phyloP scores from a whole-genome alignment of 139 green algal genomes.

The Closterium sp. region DNA sequence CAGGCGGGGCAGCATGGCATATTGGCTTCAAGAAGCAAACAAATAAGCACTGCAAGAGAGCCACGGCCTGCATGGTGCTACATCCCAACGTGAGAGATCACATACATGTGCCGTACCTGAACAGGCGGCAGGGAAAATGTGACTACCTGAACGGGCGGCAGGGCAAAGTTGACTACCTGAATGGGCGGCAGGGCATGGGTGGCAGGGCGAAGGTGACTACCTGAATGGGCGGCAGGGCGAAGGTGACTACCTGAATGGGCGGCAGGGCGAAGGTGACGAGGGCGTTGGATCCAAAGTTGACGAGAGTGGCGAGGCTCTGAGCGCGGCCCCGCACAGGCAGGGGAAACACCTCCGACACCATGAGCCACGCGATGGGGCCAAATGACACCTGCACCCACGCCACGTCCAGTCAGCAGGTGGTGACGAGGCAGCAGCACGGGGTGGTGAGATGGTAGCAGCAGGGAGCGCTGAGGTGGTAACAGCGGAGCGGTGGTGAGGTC shows the following conservation, averaged over 20 bases:
- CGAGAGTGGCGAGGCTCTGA: slow-evolving; percentile 78
- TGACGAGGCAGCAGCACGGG: neutral
- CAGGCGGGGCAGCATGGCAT: too few species aligned
- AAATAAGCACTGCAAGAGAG: neutral
- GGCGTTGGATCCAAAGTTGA: slow-evolving; percentile 89
- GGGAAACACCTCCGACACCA: slow-evolving; percentile 88
- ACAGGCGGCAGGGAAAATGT: too few species aligned
- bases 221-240: too few species aligned
- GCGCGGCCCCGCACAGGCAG: slow-evolving; percentile 71
- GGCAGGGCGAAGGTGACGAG: slow-evolving; percentile 63
- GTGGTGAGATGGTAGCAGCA: neutral
- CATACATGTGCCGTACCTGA: neutral
- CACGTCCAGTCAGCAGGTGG: neutral
- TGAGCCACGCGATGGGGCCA: slow-evolving; percentile 86
- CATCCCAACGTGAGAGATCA: neutral
- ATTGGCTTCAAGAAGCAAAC: neutral
- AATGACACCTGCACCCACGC: slow-evolving; percentile 74
- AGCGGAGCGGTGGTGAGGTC: neutral
- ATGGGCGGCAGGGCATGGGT: too few species aligned
- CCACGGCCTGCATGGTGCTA: neutral
- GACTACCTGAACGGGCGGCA: too few species aligned
- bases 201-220: too few species aligned
- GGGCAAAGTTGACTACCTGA: too few species aligned
- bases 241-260: slow-evolving; percentile 33
- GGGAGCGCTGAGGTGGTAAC: neutral